These are phyloP conservation scores for Talaromyces sp. DNA, from an alignment of 2,329 filamentous ascomycete species.

Conservation along the genomic window DNA sequence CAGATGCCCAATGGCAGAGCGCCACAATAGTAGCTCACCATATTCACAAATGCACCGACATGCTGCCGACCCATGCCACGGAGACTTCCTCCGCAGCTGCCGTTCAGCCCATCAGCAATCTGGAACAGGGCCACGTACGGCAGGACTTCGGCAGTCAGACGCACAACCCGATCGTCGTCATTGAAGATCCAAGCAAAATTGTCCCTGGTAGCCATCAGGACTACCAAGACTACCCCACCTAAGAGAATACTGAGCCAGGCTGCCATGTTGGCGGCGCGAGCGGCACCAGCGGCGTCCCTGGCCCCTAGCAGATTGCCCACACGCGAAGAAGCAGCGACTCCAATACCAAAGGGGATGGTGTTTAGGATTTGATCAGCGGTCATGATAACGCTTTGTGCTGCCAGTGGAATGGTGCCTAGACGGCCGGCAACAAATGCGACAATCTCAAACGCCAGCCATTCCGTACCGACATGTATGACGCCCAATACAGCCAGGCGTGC, in stretches of 20 bases:
- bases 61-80: constrained; percentile 83
- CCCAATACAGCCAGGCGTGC: constrained; percentile 69
- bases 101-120: constrained; percentile 82
- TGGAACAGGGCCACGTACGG: constrained; percentile 86
- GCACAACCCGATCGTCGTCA: constrained; percentile 65
- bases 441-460: constrained; percentile 95
- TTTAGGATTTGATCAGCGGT: constrained; percentile 79
- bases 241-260: constrained; percentile 67
- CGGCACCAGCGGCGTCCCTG: constrained; percentile 59
- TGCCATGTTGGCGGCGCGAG: constrained; percentile 67
- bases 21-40: constrained; percentile 77
- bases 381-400: constrained; percentile 85
- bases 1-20: constrained; percentile 77
- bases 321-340: constrained; percentile 71
- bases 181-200: constrained; percentile 78
- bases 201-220: constrained; percentile 66
- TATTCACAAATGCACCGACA: constrained; percentile 75
- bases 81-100: constrained; percentile 74
- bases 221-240: constrained; percentile 60
- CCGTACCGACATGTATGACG: constrained; percentile 77
- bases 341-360: constrained; percentile 81
- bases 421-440: constrained; percentile 76
- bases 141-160: constrained; percentile 71
- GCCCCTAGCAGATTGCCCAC: constrained; percentile 77
- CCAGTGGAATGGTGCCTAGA: constrained; percentile 72